phyloP scores from a whole-genome alignment of 345 rosid genomes.

The Bruguiera parviflora region DNA sequence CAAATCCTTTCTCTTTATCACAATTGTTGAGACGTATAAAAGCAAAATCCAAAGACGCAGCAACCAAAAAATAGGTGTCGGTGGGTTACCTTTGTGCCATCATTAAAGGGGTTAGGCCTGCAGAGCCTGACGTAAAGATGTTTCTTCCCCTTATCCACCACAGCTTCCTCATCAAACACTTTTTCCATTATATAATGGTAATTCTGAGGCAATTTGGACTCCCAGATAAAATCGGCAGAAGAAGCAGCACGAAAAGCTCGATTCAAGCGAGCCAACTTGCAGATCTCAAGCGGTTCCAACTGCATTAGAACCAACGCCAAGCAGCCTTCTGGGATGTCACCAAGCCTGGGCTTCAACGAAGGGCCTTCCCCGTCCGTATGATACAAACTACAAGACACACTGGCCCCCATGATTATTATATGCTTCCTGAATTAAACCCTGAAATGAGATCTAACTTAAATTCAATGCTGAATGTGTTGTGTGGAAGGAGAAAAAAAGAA shows the following conservation, averaged over 20 bases:
- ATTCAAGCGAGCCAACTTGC: constrained; percentile 29
- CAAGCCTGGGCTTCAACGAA: constrained; percentile 18
- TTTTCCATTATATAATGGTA: constrained; percentile 19
- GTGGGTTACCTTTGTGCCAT: constrained; percentile 30
- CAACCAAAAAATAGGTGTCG: too few species aligned
- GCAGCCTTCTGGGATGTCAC: constrained; percentile 41
- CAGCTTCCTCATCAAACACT: constrained; percentile 2
- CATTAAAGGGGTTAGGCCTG: constrained; percentile 26
- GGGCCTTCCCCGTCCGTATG: constrained; percentile 3
- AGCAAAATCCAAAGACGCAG: background rate
- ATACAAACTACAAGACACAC: background rate
- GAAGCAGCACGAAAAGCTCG: constrained; percentile 35
- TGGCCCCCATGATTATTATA: constrained; percentile 6
- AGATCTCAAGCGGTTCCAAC: constrained; percentile 37
- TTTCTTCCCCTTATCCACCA: constrained; percentile 21
- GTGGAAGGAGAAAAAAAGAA: too few species aligned
- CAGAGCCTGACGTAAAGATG: constrained; percentile 33
- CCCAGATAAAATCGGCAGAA: constrained; percentile 37
- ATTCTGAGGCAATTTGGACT: constrained; percentile 37
- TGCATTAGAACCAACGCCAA: constrained; percentile 19
- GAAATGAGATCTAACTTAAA: background rate
- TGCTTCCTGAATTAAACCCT: background rate
- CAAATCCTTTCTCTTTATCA: background rate
- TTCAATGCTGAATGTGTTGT: background rate
- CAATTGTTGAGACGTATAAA: background rate